Evolutionary conservation across 257 asterid genomes (phyloP), one percentile per base, ranked within the genome.

Genomic region (Salvia splendens): DNA sequence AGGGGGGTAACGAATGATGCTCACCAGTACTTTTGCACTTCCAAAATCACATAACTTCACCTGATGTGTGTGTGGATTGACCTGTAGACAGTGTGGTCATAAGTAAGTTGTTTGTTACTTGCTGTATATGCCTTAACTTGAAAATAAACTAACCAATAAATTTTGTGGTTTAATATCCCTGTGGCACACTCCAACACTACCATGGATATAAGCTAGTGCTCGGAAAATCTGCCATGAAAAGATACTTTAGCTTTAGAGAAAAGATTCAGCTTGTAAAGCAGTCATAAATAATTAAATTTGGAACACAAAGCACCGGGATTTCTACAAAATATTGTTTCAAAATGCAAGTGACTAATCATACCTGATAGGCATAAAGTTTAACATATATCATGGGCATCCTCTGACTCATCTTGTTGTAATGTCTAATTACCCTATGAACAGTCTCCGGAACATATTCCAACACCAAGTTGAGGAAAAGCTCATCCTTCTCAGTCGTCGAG

Each of bases 401-500:
- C 79, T 89, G 94, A 80, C 80, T 85, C 91, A 87, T 80, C 83
- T 82, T 84, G 79, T 74, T 87, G 66, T 89, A 89, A 78, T 89
- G 95, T 76, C 89, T 87, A 46, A 86, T 87, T 62, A 89, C 95
- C 67, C 95, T 95, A 75, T 86, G 87, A 70, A 90, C 87, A 62
- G 94, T 90, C 80, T 90, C 97, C 6, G 95, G 97, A 48, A 86
- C 95, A 80, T 87, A 90, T 78, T 90, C 97, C 28, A 90, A 91
- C 32, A 90, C 97, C 83, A 90, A 73, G 81, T 90, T 90, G 64
- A 87, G 94, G 73, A 85, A 90, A 2, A 90, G 79, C 65, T 90
- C 97, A 70, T 90, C 97, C 79, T 87, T 90, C n/a, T 90, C 97
- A 53, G 95, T 90, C 61, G 97, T 90, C 71, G 97, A 90, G 85